Conservation (phyloP, 371 early-diverging fungal species). For the Zancudomyces culisetae region DNA sequence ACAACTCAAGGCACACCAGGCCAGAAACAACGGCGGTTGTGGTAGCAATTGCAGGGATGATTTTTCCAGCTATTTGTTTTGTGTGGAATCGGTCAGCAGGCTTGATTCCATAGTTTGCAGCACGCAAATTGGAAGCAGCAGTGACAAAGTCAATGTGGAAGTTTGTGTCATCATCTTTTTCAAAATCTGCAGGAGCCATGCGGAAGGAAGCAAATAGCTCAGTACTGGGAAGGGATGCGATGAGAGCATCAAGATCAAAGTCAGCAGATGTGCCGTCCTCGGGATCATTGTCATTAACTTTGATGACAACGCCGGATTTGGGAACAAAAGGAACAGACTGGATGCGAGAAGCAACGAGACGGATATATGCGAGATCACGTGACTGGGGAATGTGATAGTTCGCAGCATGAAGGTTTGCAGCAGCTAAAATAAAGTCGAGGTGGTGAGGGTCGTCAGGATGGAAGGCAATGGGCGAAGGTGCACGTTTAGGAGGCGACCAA, state of each 20-base stretch:
- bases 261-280: slow-evolving; percentile 21
- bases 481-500: slow-evolving; percentile 99
- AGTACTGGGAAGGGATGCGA: slow-evolving; percentile 48
- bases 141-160: slow-evolving; percentile 99
- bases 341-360: slow-evolving; percentile 38
- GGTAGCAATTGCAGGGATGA: slow-evolving; percentile 99
- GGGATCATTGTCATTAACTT: slow-evolving; percentile 73
- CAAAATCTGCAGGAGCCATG: slow-evolving; percentile 81
- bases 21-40: slow-evolving; percentile 99
- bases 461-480: slow-evolving; percentile 73
- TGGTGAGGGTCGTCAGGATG: slow-evolving; percentile 62
- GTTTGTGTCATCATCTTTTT: slow-evolving; percentile 99
- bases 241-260: slow-evolving; percentile 41
- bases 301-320: slow-evolving; percentile 88
- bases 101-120: slow-evolving; percentile 90
- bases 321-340: slow-evolving; percentile 76
- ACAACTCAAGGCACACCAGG: slow-evolving; percentile 92
- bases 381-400: slow-evolving; percentile 76
- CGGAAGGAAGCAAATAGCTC: slow-evolving; percentile 52
- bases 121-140: slow-evolving; percentile 94
- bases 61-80: slow-evolving; percentile 99
- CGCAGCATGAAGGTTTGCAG: slow-evolving; percentile 88
- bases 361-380: slow-evolving; percentile 46
- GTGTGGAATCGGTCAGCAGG: slow-evolving; percentile 85
- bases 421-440: slow-evolving; percentile 76